Evolutionary conservation across 2,329 filamentous ascomycete species (phyloP), one percentile per base, ranked within the genome.

Genomic region (Colletotrichum higginsianum): DNA sequence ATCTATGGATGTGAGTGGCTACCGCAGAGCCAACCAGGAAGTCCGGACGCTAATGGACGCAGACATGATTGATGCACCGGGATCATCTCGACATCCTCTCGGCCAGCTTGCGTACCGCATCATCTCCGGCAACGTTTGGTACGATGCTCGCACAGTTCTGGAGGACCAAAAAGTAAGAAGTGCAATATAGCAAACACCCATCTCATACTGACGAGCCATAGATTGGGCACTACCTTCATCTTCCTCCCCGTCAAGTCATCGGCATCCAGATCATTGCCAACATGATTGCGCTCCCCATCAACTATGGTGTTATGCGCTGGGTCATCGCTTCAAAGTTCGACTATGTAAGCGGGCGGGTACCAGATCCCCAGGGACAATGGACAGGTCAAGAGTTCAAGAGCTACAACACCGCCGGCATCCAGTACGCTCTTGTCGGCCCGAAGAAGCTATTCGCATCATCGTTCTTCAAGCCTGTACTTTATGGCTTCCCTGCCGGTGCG

Each of bases 51-150:
- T 61, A n/a, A 61, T 8, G 7, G 9, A 40, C 15, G 18, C n/a
- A 67, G 67, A 71, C 4, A 71, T 71, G 67, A 71, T 71, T 8
- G 67, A 71, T 35, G 67, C 63, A 4, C 64, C 56, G n/a, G 67
- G 67, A 7, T 71, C 67, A 3, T 71, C 67, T 42, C 56, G 67
- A 4, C 67, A 71, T 26, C 73, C 89, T 87, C 2, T 85, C 84
- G n/a, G 89, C 88, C 4, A 88, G 88, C 2, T 87, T 85, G 82
- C 86, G 0, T 91, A 91, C 75, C 86, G 89, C 18, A 80, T 86
- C 15, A 89, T 91, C n/a, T 88, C 89, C 1, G 89, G 89, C 23
- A 88, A 90, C 62, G 88, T 89, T 3, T 91, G 89, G 89, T 90
- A 90, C 68, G 80, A 87, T 18, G 87, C 87, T 0, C 87, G 88